Percentiles rank a stretch among this genome's conserved stretches.
Evolutionary conservation across 2,329 filamentous ascomycete genomes (phyloP).

Genomic region (Hysterium pulicare): DNA sequence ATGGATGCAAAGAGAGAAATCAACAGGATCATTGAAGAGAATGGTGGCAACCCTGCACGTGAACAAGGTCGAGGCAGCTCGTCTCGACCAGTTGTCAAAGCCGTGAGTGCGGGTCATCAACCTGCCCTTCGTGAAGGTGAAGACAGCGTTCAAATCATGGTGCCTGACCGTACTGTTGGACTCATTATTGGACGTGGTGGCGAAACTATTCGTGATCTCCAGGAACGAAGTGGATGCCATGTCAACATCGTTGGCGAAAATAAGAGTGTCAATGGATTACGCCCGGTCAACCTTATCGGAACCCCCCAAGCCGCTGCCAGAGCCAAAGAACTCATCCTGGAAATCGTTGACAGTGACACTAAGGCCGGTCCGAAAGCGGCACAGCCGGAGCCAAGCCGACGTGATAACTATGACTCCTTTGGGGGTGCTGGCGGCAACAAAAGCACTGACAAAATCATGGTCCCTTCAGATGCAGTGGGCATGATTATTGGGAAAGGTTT

Average conservation of each 20-base stretch:
- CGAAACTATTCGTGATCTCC: constrained; percentile 87
- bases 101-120: constrained; percentile 39
- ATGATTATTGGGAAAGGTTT: constrained; percentile 91
- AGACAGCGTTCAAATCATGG: constrained; percentile 88
- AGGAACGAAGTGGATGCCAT: constrained; percentile 89
- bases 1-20: constrained; percentile 79
- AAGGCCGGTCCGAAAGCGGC: constrained; percentile 47
- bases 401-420: constrained; percentile 37
- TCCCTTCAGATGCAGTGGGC: constrained; percentile 86
- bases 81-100: constrained; percentile 48
- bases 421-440: constrained; percentile 53
- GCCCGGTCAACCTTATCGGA: constrained; percentile 87
- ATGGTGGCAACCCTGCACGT: constrained; percentile 54
- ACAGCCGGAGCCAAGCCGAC: constrained; percentile 20
- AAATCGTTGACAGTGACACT: constrained; percentile 90
- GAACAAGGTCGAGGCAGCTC: constrained; percentile 35
- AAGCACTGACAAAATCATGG: constrained; percentile 76
- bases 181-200: constrained; percentile 91
- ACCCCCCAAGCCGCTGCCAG: constrained; percentile 68
- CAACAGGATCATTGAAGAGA: constrained; percentile 83
- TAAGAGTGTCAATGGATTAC: constrained; percentile 85
- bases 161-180: constrained; percentile 87
- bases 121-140: constrained; percentile 70
- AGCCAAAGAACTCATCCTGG: constrained; percentile 84
- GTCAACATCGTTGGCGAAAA: constrained; percentile 93